Conservation (phyloP, 2,329 filamentous ascomycete species). For the Cercospora beticola region DNA sequence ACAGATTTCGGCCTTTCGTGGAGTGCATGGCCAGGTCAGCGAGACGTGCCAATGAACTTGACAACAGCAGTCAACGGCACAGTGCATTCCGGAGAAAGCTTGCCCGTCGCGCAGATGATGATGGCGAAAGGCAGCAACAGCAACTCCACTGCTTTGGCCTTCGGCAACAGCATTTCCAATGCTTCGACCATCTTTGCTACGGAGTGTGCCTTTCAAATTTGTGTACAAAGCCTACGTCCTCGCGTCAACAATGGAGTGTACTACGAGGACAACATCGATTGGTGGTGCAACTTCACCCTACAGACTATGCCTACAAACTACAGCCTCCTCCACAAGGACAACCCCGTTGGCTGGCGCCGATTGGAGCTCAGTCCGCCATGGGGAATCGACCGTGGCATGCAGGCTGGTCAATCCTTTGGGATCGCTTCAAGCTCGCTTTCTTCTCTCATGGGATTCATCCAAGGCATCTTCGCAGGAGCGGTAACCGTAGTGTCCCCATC, state of each 20-base stretch:
- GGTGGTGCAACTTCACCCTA: background rate
- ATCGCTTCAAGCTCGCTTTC: background rate
- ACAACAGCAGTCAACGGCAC: background rate
- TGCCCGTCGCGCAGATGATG: background rate
- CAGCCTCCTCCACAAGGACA: background rate
- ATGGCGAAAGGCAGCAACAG: background rate
- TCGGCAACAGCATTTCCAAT: background rate
- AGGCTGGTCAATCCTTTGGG: background rate
- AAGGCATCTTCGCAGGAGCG: background rate
- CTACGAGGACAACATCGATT: background rate
- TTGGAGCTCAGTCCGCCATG: background rate
- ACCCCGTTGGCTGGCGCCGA: background rate
- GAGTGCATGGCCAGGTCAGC: background rate
- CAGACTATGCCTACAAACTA: background rate
- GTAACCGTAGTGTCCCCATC: background rate
- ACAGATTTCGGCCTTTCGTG: background rate
- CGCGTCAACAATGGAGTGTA: background rate
- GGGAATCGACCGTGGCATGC: background rate
- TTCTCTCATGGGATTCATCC: background rate
- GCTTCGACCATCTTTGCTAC: background rate
- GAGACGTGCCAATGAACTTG: background rate
- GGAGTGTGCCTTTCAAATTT: background rate
- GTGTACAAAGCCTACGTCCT: background rate
- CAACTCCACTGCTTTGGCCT: background rate
- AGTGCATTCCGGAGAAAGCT: background rate